phyloP scores from a whole-genome alignment of 805 yeast species.

The Schwanniomyces yamadae region DNA sequence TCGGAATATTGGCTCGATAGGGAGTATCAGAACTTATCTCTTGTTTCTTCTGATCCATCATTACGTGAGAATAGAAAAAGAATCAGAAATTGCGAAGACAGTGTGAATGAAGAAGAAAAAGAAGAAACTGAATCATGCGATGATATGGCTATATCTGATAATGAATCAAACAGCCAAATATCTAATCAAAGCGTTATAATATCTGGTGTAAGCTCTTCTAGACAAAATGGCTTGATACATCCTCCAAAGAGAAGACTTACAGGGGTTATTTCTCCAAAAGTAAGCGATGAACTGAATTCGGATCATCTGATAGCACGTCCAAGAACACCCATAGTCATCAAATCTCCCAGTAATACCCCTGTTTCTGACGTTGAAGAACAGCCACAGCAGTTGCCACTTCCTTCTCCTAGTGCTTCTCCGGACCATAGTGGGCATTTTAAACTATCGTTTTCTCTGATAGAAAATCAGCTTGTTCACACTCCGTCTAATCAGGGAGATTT shows the following conservation, averaged over 20 bases:
- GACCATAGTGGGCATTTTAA: constrained; percentile 16
- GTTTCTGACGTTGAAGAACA: constrained; percentile 36
- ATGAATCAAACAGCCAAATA: constrained; percentile 25
- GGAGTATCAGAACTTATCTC: constrained; percentile 25
- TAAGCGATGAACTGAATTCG: constrained; percentile 5
- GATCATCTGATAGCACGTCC: constrained; percentile 13
- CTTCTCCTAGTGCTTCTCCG: constrained; percentile 55
- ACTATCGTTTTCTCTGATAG: constrained; percentile 14
- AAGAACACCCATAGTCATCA: constrained; percentile 28
- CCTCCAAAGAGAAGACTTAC: constrained; percentile 41
- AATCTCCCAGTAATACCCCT: constrained; percentile 34
- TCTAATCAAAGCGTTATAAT: constrained; percentile 15
- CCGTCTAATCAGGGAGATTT: constrained; percentile 40
- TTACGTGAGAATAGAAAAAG: constrained; percentile 28
- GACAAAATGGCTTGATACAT: constrained; percentile 23
- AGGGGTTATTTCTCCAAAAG: constrained; percentile 15
- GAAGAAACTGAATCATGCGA: constrained; percentile 26
- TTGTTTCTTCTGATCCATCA: constrained; percentile 13
- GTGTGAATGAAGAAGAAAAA: constrained; percentile 12
- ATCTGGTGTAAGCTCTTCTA: constrained; percentile 8
- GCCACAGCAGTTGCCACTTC: constrained; percentile 55
- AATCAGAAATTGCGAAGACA: constrained; percentile 16
- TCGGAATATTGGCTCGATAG: constrained; percentile 32
- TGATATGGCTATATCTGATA: constrained; percentile 36
- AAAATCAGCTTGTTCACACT: constrained; percentile 15